phyloP scores from a whole-genome alignment of 371 early-diverging fungal species.

The Mucor racemosus region DNA sequence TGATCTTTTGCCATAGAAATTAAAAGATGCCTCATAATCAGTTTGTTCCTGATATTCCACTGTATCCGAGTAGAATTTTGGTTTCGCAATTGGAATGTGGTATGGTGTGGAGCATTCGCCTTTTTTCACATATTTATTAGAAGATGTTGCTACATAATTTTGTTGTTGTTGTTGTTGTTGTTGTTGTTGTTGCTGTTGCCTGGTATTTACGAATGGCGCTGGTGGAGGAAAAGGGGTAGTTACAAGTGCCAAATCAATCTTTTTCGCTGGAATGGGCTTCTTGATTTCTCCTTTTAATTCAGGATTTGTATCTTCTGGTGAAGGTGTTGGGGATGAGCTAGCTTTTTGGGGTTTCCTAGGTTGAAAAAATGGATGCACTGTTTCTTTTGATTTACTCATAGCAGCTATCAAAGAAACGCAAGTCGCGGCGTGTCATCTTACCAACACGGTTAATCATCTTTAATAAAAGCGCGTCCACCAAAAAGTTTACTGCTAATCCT shows the following conservation, averaged over 20 bases:
- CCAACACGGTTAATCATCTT: too few relatives aligned
- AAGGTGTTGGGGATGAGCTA: background rate
- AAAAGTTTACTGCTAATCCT: too few relatives aligned
- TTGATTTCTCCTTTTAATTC: background rate
- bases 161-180: background rate
- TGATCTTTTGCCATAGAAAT: background rate
- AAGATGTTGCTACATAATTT: background rate
- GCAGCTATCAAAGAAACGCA: background rate
- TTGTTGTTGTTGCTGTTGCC: background rate
- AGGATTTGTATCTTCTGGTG: background rate
- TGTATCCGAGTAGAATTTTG: slow-evolving; percentile 16
- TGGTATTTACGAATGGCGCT: background rate
- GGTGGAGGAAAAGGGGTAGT: background rate
- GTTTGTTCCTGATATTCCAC: background rate
- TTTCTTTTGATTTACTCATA: background rate
- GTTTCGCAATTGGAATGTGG: background rate
- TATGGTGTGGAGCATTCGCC: slow-evolving; percentile 7
- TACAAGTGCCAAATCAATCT: background rate
- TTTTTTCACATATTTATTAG: background rate
- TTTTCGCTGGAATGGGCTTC: background rate
- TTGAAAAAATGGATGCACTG: slow-evolving; percentile 26
- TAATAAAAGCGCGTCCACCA: too few relatives aligned
- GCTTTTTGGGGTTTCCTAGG: background rate
- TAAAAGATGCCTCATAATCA: background rate
- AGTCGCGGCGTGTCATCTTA: background rate